Evolutionary conservation across 306 rosid genomes (phyloP).

Genomic region (Fagus crenata): DNA sequence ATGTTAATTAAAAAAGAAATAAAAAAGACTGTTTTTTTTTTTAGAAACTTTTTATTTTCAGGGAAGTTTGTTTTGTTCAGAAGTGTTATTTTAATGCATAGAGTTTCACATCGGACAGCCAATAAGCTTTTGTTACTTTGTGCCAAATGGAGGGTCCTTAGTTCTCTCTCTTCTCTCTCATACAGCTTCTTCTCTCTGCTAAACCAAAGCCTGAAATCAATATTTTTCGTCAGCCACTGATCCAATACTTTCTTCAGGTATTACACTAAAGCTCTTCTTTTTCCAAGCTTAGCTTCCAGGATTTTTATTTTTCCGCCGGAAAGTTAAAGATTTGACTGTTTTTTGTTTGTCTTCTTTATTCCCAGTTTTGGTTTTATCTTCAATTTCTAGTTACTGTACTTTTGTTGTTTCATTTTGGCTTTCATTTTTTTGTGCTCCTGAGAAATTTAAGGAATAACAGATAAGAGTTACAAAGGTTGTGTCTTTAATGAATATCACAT

Average conservation of each 20-base stretch:
- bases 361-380: not conserved
- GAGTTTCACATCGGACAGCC: conserved; percentile 61
- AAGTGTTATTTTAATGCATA: conserved; percentile 55
- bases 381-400: conserved; percentile 7
- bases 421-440: not conserved
- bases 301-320: not conserved
- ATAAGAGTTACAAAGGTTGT: not conserved
- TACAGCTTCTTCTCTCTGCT: conserved; percentile 27
- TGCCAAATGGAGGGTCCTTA: conserved; percentile 74
- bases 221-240: conserved; percentile 38
- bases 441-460: not conserved
- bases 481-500: not conserved
- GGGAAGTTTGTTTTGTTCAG: conserved; percentile 17
- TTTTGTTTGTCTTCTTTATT: conserved; percentile 22
- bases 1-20: not conserved
- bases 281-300: conserved; percentile 17
- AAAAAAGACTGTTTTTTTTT: conserved; percentile 1
- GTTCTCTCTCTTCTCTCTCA: conserved; percentile 24
- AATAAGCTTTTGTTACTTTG: conserved; percentile 55
- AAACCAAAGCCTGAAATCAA: conserved; percentile 27
- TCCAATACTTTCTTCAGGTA: conserved; percentile 54
- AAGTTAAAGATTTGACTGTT: conserved; percentile 13
- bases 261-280: conserved; percentile 9
- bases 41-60: conserved; percentile 7
- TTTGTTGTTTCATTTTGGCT: conserved; percentile 17